Evolutionary conservation across 148 eudicot species (phyloP).

Genomic region (Chenopodium berlandieri): DNA sequence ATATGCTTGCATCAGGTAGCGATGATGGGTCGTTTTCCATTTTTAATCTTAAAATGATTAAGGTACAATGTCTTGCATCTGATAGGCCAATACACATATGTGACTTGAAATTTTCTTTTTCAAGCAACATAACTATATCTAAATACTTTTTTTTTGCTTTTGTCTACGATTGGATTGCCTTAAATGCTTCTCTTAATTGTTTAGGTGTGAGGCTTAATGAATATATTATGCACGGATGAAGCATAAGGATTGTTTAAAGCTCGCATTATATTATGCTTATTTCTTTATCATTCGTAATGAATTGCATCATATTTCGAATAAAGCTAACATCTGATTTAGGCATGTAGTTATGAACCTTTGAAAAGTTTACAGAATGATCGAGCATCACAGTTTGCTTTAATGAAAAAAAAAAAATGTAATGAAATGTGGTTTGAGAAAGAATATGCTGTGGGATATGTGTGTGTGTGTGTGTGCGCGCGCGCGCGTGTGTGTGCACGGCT

Average conservation of each 20-base stretch:
- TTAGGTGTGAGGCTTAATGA: neutral
- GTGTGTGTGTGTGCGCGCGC: too few species aligned
- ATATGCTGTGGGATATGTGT: neutral
- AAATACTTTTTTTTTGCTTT: neutral
- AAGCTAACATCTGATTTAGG: neutral
- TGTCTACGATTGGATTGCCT: neutral
- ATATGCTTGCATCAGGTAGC: slow-evolving; percentile 91
- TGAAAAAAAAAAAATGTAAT: neutral
- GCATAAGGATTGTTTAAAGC: neutral
- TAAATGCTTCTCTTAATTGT: neutral
- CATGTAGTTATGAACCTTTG: neutral
- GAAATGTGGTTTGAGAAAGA: neutral
- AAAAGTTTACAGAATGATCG: neutral
- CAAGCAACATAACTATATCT: neutral
- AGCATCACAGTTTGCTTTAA: neutral
- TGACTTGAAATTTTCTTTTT: neutral
- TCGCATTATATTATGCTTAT: neutral
- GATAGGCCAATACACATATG: neutral
- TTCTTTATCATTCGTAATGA: neutral
- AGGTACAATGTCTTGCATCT: slow-evolving; percentile 40
- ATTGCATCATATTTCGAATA: neutral
- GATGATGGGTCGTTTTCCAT: slow-evolving; percentile 92
- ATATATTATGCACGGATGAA: neutral
- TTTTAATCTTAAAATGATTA: slow-evolving; percentile 70
- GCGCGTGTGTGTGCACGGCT: too few species aligned